Base-by-base conservation (phyloP, 2,329 filamentous ascomycete species). In the Davidsoniella eucalypti region DNA sequence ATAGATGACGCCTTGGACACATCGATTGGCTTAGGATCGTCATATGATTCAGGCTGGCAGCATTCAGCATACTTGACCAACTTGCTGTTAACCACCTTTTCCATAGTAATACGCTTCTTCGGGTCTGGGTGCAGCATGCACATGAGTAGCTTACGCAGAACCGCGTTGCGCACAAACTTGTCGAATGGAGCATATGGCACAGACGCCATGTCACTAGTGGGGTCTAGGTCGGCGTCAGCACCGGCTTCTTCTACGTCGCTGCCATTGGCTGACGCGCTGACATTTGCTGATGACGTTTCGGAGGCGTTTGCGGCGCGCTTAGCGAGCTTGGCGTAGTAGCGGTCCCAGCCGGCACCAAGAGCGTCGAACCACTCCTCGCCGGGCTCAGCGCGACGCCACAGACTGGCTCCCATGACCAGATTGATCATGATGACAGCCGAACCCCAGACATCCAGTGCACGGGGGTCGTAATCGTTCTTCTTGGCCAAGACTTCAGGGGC, bases 91-190 rank as follows among this genome's bases (percentile, higher is more conserved):
- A 87, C 66, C 1, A 85, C 78, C 1, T 85, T 76, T 5, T 72
- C 65, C 47, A 92, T 84, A 25, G 71, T 75, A 56, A 82, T 78
- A 40, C 87, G 82, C 60, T 78, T 78, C 6, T 67, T 63, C 0
- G 87, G 85, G 56, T 87, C 69, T 0, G 87, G 86, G 61, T 94
- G 80, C 29, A 94, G 71, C 87, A 94, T 93, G 61, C 76, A 79
- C 47, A 92, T 67, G 9, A 94, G 65, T 4, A 93, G 67, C 9
- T 80, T 77, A 53, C 82, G 79, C 51, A 88, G 70, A 2, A 78
- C 75, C 1, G 78, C 75, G 26, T 82, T 80, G 57, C 79, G 79
- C 55, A 87, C 67, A 38, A 65, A 69, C 14, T 68, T 65, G 61
- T 92, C 84, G 54, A 73, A 72, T 14, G 84, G 85, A 9, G 29